Conservation (phyloP, 768 basidiomycete genomes). For the Rhodotorula kratochvilovae region DNA sequence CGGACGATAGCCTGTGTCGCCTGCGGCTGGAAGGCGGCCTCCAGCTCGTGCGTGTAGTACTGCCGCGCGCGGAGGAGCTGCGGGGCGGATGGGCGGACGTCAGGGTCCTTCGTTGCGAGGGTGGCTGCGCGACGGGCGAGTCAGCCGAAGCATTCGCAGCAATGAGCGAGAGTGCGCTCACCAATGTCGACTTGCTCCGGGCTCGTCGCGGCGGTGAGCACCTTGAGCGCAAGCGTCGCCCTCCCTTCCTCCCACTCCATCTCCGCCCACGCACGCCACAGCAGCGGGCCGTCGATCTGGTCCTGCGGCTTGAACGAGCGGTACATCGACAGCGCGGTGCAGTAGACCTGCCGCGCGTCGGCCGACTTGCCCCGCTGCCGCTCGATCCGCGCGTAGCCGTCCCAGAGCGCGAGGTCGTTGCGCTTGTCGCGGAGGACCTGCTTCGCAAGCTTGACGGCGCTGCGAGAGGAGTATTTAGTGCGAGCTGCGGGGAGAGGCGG, state of each 20-base stretch:
- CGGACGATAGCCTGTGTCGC: conserved; percentile 22
- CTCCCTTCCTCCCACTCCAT: conserved; percentile 48
- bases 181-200: conserved; percentile 15
- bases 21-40: conserved; percentile 25
- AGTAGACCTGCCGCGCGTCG: conserved; percentile 49
- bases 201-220: conserved; percentile 23
- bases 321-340: conserved; percentile 46
- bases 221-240: conserved; percentile 16
- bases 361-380: conserved; percentile 46
- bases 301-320: conserved; percentile 32
- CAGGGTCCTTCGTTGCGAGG: neutral
- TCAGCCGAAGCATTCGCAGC: too few relatives aligned
- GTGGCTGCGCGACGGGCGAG: neutral
- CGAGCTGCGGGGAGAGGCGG: too few relatives aligned
- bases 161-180: neutral
- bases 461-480: conserved; percentile 22
- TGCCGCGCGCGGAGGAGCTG: conserved; percentile 31
- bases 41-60: conserved; percentile 17
- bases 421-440: conserved; percentile 45
- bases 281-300: conserved; percentile 39
- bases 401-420: conserved; percentile 49
- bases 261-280: conserved; percentile 50
- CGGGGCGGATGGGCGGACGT: conserved; percentile 3
- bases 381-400: conserved; percentile 49
- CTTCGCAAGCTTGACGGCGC: conserved; percentile 49